phyloP scores from a whole-genome alignment of 306 rosid genomes.

The Aeschynomene evenia region DNA sequence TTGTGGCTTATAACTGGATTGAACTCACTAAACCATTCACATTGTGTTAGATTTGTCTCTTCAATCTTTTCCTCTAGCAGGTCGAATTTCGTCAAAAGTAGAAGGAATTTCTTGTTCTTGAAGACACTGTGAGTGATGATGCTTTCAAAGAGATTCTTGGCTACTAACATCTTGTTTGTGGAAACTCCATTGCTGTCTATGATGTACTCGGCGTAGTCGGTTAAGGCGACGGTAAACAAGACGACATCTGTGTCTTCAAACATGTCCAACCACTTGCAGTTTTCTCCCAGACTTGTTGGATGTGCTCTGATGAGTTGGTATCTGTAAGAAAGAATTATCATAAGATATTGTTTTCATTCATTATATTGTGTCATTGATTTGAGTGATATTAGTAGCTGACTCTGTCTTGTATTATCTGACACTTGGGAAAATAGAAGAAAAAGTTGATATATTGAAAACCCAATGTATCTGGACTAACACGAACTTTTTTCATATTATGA shows the following conservation, averaged over 20 bases:
- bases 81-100: conserved; percentile 66
- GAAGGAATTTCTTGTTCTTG: conserved; percentile 53
- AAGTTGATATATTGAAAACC: no score
- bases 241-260: conserved; percentile 62
- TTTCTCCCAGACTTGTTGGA: conserved; percentile 57
- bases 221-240: conserved; percentile 58
- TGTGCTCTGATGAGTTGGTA: conserved; percentile 64
- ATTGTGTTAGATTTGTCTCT: conserved; percentile 47
- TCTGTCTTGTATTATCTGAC: no score
- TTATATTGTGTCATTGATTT: conserved; percentile 4
- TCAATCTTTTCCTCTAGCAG: conserved; percentile 61
- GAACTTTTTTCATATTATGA: no score
- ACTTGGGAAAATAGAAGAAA: no score
- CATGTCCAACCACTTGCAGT: conserved; percentile 71
- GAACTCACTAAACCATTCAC: conserved; percentile 78
- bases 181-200: conserved; percentile 46
- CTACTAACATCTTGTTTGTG: conserved; percentile 63
- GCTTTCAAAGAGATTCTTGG: conserved; percentile 61
- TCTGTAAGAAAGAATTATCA: conserved; percentile 34
- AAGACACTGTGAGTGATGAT: conserved; percentile 47
- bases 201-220: conserved; percentile 57
- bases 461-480: no score
- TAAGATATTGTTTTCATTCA: neutral
- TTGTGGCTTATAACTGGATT: conserved; percentile 46
- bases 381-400: neutral